Conservation (phyloP, 225 moss, liverwort and hornwort species). For the Pseudoscleropodium purum region DNA sequence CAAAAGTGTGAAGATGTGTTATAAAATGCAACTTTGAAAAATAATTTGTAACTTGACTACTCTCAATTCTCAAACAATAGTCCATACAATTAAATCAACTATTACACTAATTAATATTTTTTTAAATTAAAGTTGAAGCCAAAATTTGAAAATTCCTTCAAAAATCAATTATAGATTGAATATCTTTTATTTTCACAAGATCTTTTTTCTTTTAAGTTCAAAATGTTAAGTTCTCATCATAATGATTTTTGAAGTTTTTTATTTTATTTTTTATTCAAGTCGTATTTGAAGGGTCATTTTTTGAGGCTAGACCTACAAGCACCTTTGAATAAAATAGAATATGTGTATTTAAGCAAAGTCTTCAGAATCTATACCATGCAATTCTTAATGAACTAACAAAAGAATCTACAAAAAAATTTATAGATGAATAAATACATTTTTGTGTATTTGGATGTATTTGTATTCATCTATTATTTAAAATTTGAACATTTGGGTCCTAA, state of each 20-base stretch:
- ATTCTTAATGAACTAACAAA: background rate
- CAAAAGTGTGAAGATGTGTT: background rate
- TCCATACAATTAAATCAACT: background rate
- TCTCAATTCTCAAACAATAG: background rate
- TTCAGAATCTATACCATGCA: background rate
- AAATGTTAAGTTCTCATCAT: background rate
- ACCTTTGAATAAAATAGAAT: background rate
- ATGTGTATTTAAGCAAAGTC: background rate
- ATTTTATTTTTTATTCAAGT: background rate
- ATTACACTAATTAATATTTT: background rate
- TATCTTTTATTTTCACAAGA: background rate
- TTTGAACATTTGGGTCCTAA: background rate
- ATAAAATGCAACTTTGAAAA: background rate
- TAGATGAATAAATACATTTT: background rate
- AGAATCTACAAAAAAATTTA: background rate
- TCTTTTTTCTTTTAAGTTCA: background rate
- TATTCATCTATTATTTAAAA: background rate
- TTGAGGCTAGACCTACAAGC: background rate
- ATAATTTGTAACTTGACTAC: background rate
- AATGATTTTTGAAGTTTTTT: background rate
- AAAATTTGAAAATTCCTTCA: background rate
- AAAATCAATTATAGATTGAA: background rate
- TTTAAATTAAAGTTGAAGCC: background rate
- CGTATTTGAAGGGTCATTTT: background rate
- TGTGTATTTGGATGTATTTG: background rate